Evolutionary conservation across 148 eudicot species (phyloP).

Genomic region (Persicaria maculosa): DNA sequence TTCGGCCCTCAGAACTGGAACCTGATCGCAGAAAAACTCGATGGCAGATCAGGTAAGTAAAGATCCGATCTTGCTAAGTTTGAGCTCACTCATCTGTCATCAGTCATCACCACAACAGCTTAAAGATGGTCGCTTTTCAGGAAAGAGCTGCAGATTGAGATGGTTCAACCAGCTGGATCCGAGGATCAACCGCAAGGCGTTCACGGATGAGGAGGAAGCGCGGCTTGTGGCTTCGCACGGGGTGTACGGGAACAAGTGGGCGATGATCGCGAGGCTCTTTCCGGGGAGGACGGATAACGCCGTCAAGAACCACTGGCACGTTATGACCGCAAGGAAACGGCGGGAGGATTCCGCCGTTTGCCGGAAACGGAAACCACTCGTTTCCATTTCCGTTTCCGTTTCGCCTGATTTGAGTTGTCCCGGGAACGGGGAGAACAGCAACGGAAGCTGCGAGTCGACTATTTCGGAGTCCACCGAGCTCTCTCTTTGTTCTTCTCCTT

Average conservation of each 20-base stretch:
- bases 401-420: no score
- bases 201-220: constrained; percentile 11
- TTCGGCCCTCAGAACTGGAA: constrained; percentile 80
- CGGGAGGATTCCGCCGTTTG: constrained; percentile 6
- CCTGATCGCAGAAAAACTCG: constrained; percentile 54
- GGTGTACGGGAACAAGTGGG: constrained; percentile 13
- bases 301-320: constrained; percentile 15
- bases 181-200: constrained; percentile 9
- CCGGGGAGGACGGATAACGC: constrained; percentile 14
- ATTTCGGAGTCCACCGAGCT: constrained; percentile 1
- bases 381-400: neutral
- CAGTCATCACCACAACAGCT: no score
- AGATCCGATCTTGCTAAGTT: neutral
- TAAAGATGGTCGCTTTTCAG: neutral
- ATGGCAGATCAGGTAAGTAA: constrained; percentile 54
- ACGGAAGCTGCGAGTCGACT: constrained; percentile 7
- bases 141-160: constrained; percentile 14
- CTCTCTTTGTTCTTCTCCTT: neutral
- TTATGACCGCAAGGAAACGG: constrained; percentile 10
- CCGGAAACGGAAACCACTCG: constrained; percentile 7
- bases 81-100: neutral
- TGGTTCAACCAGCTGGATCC: constrained; percentile 15
- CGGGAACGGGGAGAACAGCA: neutral
- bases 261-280: constrained; percentile 6
- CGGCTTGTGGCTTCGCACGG: neutral